phyloP scores from a whole-genome alignment of 768 basidiomycete species.

The Leccinellum rugosiceps region DNA sequence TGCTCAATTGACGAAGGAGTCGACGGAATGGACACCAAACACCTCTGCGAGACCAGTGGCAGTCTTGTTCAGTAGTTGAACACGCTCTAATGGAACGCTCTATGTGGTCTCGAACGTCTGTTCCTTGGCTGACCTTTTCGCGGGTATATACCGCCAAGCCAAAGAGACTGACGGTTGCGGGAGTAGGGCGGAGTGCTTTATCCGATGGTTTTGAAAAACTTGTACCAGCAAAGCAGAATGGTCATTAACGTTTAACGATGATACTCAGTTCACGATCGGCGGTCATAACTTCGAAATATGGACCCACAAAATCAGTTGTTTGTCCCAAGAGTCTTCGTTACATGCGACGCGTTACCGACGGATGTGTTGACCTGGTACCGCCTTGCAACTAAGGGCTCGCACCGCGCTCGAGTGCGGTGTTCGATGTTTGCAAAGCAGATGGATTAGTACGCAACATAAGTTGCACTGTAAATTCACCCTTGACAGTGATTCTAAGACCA shows the following conservation, averaged over 20 bases:
- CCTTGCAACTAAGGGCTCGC: not conserved
- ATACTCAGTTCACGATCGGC: not conserved
- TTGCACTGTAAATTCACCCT: not conserved
- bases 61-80: not conserved
- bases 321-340: not conserved
- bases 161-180: not conserved
- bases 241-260: not conserved
- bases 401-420: not conserved
- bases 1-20: not conserved
- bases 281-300: not conserved
- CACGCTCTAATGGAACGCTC: not conserved
- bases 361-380: not conserved
- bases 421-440: not conserved
- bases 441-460: not conserved
- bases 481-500: not conserved
- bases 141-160: not conserved
- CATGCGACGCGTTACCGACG: not conserved
- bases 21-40: not conserved
- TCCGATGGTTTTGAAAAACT: not conserved
- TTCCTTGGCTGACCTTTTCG: not conserved
- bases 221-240: not conserved
- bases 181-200: not conserved
- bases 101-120: not conserved
- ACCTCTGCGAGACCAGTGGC: not conserved
- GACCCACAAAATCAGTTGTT: not conserved